Conservation (phyloP, 2,329 filamentous ascomycete species). For the Chrysosporium queenslandicum region DNA sequence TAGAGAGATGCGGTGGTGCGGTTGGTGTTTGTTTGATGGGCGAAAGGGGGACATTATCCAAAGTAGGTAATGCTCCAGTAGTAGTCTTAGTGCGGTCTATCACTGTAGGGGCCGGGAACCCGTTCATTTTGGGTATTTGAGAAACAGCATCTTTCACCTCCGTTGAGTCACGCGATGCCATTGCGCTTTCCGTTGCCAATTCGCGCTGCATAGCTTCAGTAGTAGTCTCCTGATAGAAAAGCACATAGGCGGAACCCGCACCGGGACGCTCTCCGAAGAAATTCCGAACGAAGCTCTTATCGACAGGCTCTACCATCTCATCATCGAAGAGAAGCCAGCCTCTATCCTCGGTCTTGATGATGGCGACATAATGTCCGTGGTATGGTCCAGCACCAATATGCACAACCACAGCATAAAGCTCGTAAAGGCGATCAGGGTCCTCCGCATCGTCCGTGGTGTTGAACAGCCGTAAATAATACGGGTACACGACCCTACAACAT, state of each 20-base stretch:
- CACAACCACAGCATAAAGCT: conserved; percentile 92
- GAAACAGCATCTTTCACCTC: conserved; percentile 30
- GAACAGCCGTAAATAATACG: conserved; percentile 90
- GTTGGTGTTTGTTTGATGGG: conserved; percentile 34
- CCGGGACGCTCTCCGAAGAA: conserved; percentile 93
- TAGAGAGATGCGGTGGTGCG: conserved; percentile 40
- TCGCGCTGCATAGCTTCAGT: conserved; percentile 61
- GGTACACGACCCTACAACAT: conserved; percentile 93
- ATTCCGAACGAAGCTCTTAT: conserved; percentile 90
- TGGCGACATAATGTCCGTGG: conserved; percentile 93
- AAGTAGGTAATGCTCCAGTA: conserved; percentile 28
- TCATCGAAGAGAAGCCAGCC: conserved; percentile 97
- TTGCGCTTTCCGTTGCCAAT: conserved; percentile 65
- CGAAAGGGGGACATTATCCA: conserved; percentile 27
- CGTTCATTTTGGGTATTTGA: conserved; percentile 25
- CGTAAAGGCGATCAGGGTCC: conserved; percentile 86
- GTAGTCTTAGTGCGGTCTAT: conserved; percentile 34
- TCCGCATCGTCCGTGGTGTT: conserved; percentile 94
- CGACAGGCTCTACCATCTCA: conserved; percentile 95
- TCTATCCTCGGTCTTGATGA: conserved; percentile 92
- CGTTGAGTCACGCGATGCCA: conserved; percentile 37
- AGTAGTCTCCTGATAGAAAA: conserved; percentile 93
- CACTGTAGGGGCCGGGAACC: conserved; percentile 23
- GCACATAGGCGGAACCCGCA: conserved; percentile 86
- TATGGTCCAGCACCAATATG: conserved; percentile 96